Base-by-base conservation (phyloP, 129 eudicot genomes). In the Flaveria trinervia region DNA sequence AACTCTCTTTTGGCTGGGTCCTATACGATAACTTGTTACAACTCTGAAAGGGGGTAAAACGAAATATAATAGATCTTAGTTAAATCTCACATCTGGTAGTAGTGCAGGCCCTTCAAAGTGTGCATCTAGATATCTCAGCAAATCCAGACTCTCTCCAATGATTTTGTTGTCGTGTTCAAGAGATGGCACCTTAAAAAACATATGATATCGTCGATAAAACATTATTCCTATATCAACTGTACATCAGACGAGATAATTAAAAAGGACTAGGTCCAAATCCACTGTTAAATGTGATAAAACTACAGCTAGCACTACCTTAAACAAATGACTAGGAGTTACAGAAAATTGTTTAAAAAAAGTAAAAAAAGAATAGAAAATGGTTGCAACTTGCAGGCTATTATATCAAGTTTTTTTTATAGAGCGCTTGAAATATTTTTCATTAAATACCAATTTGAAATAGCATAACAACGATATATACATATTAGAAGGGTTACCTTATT, bases 71-170 rank as follows among this genome's bases (percentile, higher is more conserved):
- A 2, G 46, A 56, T 12, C 44, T 52, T 14, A 14, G 69, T 64
- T 23, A 71, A 67, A 83, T 77, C 93, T 86, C 85, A 94, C 98
- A 49, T 89, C 61, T 15, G 98, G 96, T 61, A 87, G 66, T 36
- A 94, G 87, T 6, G 81, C 15, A 28, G 97, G 92, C 11, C 97
- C 97, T 79, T 90, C 88, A 80, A 93, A 93, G 88, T 93, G 89
- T 60, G 39, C 72, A 75, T 93, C 93, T 0, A 93, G 7, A 73
- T 93, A 93, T 73, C 84, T 89, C 39, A 91, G 56, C 83, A 93
- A 83, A 79, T 91, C 97, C 71, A 93, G 74, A 74, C 98, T 93
- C 83, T 93, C 97, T 45, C 93, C 97, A 13, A 46, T 91, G 64
- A 93, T 77, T 81, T 89, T 87, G 80, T 86, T 85, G 80, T 91